These are phyloP conservation scores for Aureobasidium pullulans DNA, from an alignment of 2,329 filamentous ascomycete species.

Conservation along the genomic window DNA sequence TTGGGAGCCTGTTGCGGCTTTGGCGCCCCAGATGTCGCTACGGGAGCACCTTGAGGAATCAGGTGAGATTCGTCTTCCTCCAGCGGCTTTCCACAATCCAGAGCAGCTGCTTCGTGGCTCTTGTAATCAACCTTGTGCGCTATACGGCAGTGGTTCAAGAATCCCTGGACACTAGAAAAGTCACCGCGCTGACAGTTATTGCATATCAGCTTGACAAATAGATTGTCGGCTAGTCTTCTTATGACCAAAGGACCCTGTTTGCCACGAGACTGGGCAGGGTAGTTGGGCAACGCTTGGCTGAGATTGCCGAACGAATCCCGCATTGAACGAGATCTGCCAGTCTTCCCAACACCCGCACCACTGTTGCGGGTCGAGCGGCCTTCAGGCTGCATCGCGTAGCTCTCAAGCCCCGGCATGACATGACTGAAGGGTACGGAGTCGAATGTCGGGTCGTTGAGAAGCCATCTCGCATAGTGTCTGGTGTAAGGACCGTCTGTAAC, in stretches of 20 bases:
- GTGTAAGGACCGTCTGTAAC: slow-evolving; percentile 89
- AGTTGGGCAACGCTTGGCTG: slow-evolving; percentile 48
- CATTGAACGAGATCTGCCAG: slow-evolving; percentile 49
- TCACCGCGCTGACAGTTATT: slow-evolving; percentile 78
- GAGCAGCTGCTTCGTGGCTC: slow-evolving; percentile 88
- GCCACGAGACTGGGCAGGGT: slow-evolving; percentile 67
- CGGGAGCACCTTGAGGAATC: slow-evolving; percentile 12
- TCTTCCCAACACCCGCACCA: slow-evolving; percentile 47
- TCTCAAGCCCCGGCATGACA: slow-evolving; percentile 16
- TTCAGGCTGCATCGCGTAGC: slow-evolving; percentile 38
- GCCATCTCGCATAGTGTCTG: slow-evolving; percentile 91
- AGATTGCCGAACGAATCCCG: slow-evolving; percentile 51
- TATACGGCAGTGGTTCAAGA: slow-evolving; percentile 97
- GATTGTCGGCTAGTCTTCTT: slow-evolving; percentile 72
- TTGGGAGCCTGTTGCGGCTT: slow-evolving; percentile 13
- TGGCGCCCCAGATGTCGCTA: not conserved
- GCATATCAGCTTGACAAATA: slow-evolving; percentile 85
- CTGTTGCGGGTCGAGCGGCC: slow-evolving; percentile 75
- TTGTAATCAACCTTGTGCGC: slow-evolving; percentile 90
- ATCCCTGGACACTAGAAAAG: slow-evolving; percentile 96
- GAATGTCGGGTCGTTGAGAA: slow-evolving; percentile 81
- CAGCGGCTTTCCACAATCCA: slow-evolving; percentile 76
- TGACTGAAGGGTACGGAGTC: slow-evolving; percentile 44
- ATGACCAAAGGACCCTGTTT: slow-evolving; percentile 66
- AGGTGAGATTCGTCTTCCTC: slow-evolving; percentile 53